These are phyloP conservation scores for Catunica adiposa DNA, from an alignment of 2,329 filamentous ascomycete genomes.

Conservation along the genomic window DNA sequence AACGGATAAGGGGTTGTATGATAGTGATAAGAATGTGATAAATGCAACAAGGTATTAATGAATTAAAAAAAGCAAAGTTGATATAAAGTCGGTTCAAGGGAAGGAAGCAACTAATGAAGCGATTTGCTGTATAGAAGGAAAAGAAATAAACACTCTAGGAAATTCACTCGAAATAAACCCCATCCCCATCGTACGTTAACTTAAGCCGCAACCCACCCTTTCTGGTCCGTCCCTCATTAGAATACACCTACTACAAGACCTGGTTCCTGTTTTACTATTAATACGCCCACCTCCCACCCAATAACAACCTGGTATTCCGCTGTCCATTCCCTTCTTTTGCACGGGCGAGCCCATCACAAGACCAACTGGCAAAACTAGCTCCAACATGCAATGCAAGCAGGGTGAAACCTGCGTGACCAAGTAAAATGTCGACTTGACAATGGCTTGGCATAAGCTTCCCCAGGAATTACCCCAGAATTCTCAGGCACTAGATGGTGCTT, in stretches of 20 bases:
- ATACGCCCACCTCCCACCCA: not conserved
- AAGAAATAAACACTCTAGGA: not conserved
- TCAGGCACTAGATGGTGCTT: too few species aligned
- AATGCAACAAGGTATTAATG: not conserved
- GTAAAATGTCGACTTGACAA: too few species aligned
- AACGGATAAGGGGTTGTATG: too few species aligned
- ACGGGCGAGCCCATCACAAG: not conserved
- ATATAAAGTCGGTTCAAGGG: too few species aligned
- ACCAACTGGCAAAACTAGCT: not conserved
- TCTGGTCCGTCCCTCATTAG: too few species aligned
- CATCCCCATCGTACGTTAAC: not conserved
- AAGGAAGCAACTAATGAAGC: too few species aligned
- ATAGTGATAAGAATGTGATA: not conserved
- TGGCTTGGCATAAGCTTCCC: too few species aligned
- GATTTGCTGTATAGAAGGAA: too few species aligned
- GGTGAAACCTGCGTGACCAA: too few species aligned
- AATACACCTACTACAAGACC: not conserved
- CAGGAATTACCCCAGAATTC: too few species aligned
- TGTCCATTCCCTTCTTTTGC: not conserved
- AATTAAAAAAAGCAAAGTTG: not conserved
- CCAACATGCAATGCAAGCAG: too few species aligned
- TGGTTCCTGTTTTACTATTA: not conserved
- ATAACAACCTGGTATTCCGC: not conserved
- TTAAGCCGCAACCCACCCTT: not conserved
- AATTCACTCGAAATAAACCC: not conserved